Percentiles rank a stretch among this genome's conserved stretches.
Evolutionary conservation across 306 rosid species (phyloP).

Genomic region (Quillaja saponaria): DNA sequence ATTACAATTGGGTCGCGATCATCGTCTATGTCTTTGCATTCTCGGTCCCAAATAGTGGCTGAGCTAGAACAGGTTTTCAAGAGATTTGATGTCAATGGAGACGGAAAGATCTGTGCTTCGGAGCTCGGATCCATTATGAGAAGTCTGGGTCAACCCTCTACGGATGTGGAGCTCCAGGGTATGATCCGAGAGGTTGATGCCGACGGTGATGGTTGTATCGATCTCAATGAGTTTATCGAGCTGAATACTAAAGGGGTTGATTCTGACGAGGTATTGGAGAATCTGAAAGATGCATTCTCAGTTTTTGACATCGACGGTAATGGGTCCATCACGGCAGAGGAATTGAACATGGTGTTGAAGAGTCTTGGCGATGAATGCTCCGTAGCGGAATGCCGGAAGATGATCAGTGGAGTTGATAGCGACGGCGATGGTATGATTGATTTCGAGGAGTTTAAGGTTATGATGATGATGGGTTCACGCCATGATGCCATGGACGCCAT

Average conservation of each 20-base stretch:
- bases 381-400: conserved; percentile 69
- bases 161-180: conserved; percentile 55
- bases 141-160: conserved; percentile 58
- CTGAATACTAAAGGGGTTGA: conserved; percentile 81
- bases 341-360: conserved; percentile 61
- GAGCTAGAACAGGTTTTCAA: conserved; percentile 81
- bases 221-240: conserved; percentile 69
- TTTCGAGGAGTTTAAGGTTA: conserved; percentile 80
- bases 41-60: conserved; percentile 43
- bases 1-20: conserved; percentile 17
- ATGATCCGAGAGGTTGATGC: conserved; percentile 81
- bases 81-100: conserved; percentile 85
- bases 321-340: conserved; percentile 89
- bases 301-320: conserved; percentile 85
- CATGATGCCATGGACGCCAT: conserved; percentile 24
- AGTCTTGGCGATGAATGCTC: conserved; percentile 86
- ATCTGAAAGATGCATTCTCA: conserved; percentile 76
- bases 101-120: conserved; percentile 82
- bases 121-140: conserved; percentile 79
- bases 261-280: conserved; percentile 67
- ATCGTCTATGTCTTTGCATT: conserved; percentile 44
- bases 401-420: conserved; percentile 79
- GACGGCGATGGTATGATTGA: conserved; percentile 86
- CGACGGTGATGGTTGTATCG: conserved; percentile 87
- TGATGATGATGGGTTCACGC: conserved; percentile 90